Base-by-base conservation (phyloP, 2,329 filamentous ascomycete genomes). In the Claviceps sp. region DNA sequence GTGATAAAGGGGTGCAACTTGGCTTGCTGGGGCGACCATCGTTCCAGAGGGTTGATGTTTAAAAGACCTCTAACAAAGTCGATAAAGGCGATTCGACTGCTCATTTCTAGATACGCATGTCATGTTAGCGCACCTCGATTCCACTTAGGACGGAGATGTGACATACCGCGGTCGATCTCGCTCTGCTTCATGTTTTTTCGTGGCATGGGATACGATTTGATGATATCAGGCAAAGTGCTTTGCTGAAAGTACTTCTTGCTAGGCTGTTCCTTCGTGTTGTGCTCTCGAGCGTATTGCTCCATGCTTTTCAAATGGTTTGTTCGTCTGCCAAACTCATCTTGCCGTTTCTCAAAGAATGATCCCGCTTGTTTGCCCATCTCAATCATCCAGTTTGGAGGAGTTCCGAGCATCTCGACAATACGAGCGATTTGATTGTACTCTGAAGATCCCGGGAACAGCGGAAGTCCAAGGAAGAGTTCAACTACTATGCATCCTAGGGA, bases 181-280 rank as follows among this genome's bases (percentile, higher is more conserved):
- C 82, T 86, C 66, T 86, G 89, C 73, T 98, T 98, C 93, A 98
- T 98, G 63, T 96, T 96, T 73, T 98, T 98, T 62, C 93, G 79
- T 47, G 93, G 93, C 91, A 98, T 96, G 5, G 93, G 86, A 64
- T 98, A 98, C 52, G 87, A 89, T 65, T 94, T 88, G 71, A 98
- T 97, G 57, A 98, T 98, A 58, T 98, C 93, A 4, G 91, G 91
- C 50, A 98, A 72, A 1, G 89, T 95, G 42, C 82, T 96, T 38
- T 90, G 89, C 61, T 91, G 87, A 71, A 98, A 98, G 68, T 98
- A 98, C 70, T 97, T 97, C 75, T 98, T 98, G 79, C 93, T 98
- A 22, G 93, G 93, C 67, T 97, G 93, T 68, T 98, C 93, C 67
- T 98, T 98, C 38, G 89, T 93, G 53, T 86, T 86, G 65, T 95